Base-by-base conservation (phyloP, 768 basidiomycete genomes). In the Gloeopeniophorella convolvens region DNA sequence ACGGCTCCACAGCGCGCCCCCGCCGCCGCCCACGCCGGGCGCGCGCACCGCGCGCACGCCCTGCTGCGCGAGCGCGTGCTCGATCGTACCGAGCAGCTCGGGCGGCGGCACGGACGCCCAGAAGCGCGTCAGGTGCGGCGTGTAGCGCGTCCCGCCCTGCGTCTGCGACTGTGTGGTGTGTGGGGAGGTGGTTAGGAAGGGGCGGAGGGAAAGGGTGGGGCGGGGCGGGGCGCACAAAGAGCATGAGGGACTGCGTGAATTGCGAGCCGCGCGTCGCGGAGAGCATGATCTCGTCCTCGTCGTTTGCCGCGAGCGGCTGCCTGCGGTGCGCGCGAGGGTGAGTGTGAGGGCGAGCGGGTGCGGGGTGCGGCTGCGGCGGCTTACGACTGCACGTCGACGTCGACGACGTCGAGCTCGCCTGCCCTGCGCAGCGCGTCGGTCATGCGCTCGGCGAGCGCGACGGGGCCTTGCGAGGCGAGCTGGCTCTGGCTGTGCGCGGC, bases 111-210 rank as follows among this genome's bases (percentile, higher is more conserved):
- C 62, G 0, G 73, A 64, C 0, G 83, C 76, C 64, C 89, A 92
- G 72, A 93, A 92, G 0, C 89, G 82, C 0, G 90, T 91, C 15
- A 90, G 74, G 50, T 82, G 76, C 0, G 88, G 85, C 1, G 72
- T 82, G 59, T 90, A 89, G 10, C 81, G 77, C 23, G 70, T 72
- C 3, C 89, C 89, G 1, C 70, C 67, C 68, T 89, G 86, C 0
- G 89, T 90, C 75, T 93, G 86, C 0, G 89, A 87, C 90, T 93
- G 59, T 0, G 24, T n/a, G n/a, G n/a, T n/a, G n/a, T 9, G 30
- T 50, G 40, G 42, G 42, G 28, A 34, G 23, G 20, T 51, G 30
- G 28, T 3, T 18, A 37, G 42, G 41, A 3, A 37, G 30, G 6
- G 39, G 16, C 6, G 23, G 18, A 27, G 42, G 28, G 31, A 15